Evolutionary conservation across 352 stramenopile species (phyloP).

Genomic region (Phytophthora lateralis): DNA sequence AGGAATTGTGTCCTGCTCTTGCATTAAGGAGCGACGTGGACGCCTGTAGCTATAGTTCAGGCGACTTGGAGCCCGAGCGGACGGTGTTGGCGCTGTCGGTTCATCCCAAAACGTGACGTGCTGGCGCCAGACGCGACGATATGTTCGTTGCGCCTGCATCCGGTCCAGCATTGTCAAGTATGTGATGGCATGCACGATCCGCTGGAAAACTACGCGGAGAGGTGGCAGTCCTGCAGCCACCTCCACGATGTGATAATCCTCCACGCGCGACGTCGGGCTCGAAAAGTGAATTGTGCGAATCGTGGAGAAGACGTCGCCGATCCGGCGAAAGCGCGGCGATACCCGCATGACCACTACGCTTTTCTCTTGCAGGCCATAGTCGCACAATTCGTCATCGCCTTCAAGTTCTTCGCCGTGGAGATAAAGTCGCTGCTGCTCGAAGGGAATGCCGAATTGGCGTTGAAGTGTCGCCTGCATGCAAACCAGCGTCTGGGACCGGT

Average conservation of each 20-base stretch:
- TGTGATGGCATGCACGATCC: slow-evolving; percentile 55
- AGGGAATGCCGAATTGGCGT: slow-evolving; percentile 58
- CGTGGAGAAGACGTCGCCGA: slow-evolving; percentile 68
- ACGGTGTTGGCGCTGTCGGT: neutral
- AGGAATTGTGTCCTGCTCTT: slow-evolving; percentile 4
- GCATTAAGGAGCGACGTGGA: neutral
- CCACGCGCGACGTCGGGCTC: slow-evolving; percentile 20
- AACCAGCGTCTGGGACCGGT: slow-evolving; percentile 54
- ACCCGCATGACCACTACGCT: slow-evolving; percentile 55
- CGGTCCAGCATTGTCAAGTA: slow-evolving; percentile 63
- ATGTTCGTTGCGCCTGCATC: slow-evolving; percentile 51
- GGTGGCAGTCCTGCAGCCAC: slow-evolving; percentile 62
- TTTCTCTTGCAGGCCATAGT: slow-evolving; percentile 60
- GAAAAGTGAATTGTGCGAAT: slow-evolving; percentile 63
- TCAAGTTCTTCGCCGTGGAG: slow-evolving; percentile 62
- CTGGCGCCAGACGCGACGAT: slow-evolving; percentile 55
- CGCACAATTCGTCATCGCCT: slow-evolving; percentile 61
- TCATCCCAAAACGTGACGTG: slow-evolving; percentile 52
- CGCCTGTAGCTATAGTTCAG: slow-evolving; percentile 9
- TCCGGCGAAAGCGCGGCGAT: slow-evolving; percentile 54
- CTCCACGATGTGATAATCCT: slow-evolving; percentile 70
- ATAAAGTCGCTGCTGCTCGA: slow-evolving; percentile 68
- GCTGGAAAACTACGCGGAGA: slow-evolving; percentile 58
- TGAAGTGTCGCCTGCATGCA: slow-evolving; percentile 61
- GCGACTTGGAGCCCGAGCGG: neutral